Evolutionary conservation across 176 grass and related monocot genomes (phyloP).

Genomic region (Coix lacrymajobi): DNA sequence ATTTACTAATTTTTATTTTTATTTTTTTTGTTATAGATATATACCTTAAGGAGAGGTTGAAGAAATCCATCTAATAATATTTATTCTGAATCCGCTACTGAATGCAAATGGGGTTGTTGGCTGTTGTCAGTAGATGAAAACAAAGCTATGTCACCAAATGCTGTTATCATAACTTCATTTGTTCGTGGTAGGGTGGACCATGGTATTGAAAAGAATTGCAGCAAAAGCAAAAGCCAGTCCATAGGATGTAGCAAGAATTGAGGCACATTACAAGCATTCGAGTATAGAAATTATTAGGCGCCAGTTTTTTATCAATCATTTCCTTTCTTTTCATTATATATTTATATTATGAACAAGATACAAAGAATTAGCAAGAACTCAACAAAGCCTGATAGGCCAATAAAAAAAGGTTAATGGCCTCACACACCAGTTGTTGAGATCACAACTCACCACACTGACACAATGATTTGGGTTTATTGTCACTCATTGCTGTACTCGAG

Average conservation of each 20-base stretch:
- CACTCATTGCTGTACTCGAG: slow-evolving; percentile 66
- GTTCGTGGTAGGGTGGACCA: slow-evolving; percentile 10
- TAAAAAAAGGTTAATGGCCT: slow-evolving; percentile 60
- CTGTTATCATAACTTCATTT: background rate
- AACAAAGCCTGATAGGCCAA: slow-evolving; percentile 46
- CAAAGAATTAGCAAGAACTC: slow-evolving; percentile 59
- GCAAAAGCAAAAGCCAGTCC: slow-evolving; percentile 25
- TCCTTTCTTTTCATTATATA: slow-evolving; percentile 71
- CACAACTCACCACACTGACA: slow-evolving; percentile 59
- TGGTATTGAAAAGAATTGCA: slow-evolving; percentile 18
- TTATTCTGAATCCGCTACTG: too few relatives aligned
- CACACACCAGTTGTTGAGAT: slow-evolving; percentile 56
- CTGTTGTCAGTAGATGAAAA: slow-evolving; percentile 11
- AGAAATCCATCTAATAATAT: too few relatives aligned
- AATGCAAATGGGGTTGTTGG: background rate
- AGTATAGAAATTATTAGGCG: slow-evolving; percentile 27
- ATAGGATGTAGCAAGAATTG: slow-evolving; percentile 29
- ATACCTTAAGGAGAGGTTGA: too few relatives aligned
- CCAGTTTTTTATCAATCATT: slow-evolving; percentile 36
- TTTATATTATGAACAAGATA: slow-evolving; percentile 62
- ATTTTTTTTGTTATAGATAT: too few relatives aligned
- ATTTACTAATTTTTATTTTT: too few relatives aligned
- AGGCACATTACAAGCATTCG: background rate
- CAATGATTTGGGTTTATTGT: slow-evolving; percentile 84
- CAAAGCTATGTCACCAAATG: background rate